These are phyloP conservation scores for Parascedosporium putredinis DNA, from an alignment of 2,329 filamentous ascomycete genomes.

Conservation along the genomic window DNA sequence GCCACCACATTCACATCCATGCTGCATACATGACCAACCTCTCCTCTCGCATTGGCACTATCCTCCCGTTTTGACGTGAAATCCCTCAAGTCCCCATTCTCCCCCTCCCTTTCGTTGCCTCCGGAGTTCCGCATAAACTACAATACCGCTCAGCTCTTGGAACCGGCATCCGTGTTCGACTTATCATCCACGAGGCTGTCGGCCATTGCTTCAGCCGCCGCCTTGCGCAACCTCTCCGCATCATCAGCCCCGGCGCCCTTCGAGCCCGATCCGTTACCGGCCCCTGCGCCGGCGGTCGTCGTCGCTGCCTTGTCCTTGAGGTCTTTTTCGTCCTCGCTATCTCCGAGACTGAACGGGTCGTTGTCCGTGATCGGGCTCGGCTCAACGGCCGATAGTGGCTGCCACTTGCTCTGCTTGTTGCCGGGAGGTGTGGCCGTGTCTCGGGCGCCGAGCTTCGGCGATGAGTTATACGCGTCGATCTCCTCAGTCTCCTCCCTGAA, in stretches of 20 bases:
- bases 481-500: constrained; percentile 62
- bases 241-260: constrained; percentile 46
- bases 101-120: no score
- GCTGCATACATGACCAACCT: no score
- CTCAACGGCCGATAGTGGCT: constrained; percentile 74
- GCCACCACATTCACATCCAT: no score
- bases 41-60: no score
- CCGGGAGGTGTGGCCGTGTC: constrained; percentile 32
- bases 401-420: constrained; percentile 85
- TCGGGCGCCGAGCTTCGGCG: constrained; percentile 44
- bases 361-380: constrained; percentile 79
- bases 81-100: no score
- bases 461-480: constrained; percentile 63
- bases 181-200: constrained; percentile 37
- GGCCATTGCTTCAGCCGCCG: constrained; percentile 50
- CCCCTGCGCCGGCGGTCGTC: constrained; percentile 34
- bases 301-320: constrained; percentile 27
- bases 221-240: constrained; percentile 53
- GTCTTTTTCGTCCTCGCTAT: constrained; percentile 86
- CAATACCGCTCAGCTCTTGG: constrained; percentile 21
- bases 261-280: no score
- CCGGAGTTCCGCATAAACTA: no score
- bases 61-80: no score
- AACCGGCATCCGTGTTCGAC: constrained; percentile 21
- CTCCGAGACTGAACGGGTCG: constrained; percentile 91